These are phyloP conservation scores for Globisporangium orthogonon DNA, from an alignment of 352 stramenopile species.

Conservation along the genomic window DNA sequence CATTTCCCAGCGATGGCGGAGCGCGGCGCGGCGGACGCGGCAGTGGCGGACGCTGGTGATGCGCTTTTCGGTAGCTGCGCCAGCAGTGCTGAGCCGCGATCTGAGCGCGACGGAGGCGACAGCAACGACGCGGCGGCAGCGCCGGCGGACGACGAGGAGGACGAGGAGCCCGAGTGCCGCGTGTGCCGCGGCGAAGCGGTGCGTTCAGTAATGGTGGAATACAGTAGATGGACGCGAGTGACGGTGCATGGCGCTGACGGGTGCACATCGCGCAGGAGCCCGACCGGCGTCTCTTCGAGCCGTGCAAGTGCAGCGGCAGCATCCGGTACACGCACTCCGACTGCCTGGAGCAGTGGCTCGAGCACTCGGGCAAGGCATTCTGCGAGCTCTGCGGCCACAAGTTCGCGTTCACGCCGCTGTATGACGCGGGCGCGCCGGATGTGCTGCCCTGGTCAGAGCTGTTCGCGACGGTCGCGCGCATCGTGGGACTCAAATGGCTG, in stretches of 20 bases:
- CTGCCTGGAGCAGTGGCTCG: conserved; percentile 92
- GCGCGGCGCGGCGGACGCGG: conserved; percentile 2
- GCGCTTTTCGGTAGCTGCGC: conserved; percentile 1
- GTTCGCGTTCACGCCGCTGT: conserved; percentile 92
- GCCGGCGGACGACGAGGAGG: conserved; percentile 21
- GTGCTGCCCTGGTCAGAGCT: conserved; percentile 88
- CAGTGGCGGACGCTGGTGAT: conserved; percentile 5
- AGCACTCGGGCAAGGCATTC: conserved; percentile 87
- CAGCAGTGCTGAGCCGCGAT: not conserved
- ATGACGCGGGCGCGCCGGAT: conserved; percentile 82
- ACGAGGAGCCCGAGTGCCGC: conserved; percentile 90
- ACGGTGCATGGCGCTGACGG: not conserved
- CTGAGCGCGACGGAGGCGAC: not conserved
- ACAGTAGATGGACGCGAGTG: no score
- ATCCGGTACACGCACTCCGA: conserved; percentile 94
- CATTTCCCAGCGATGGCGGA: conserved; percentile 4
- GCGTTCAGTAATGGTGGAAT: conserved; percentile 8
- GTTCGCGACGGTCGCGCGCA: conserved; percentile 68
- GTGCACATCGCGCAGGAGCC: conserved; percentile 32
- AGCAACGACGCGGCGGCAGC: not conserved
- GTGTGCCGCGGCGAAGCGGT: conserved; percentile 91
- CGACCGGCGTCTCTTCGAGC: conserved; percentile 66
- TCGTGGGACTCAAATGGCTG: conserved; percentile 85
- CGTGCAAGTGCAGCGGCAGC: conserved; percentile 93
- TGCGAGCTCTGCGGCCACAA: conserved; percentile 92